These are phyloP conservation scores for Candida mesenterica DNA, from an alignment of 1,139 yeast genomes.

Conservation along the genomic window DNA sequence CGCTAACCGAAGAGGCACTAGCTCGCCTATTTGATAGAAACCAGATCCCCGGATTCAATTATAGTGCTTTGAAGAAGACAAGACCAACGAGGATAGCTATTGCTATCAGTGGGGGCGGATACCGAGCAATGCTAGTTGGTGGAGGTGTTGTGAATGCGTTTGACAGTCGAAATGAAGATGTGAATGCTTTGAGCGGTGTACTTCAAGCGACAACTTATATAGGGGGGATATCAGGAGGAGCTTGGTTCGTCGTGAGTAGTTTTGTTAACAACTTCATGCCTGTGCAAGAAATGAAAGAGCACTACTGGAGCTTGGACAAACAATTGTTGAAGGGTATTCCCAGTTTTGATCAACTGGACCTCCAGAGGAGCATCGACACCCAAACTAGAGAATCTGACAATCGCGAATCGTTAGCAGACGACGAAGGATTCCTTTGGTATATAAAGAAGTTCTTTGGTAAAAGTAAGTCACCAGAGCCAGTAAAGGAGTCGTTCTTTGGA, in stretches of 20 bases:
- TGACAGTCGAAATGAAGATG: conserved; percentile 42
- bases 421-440: conserved; percentile 11
- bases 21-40: conserved; percentile 33
- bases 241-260: conserved; percentile 58
- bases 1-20: conserved; percentile 30
- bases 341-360: conserved; percentile 32
- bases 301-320: conserved; percentile 44
- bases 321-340: conserved; percentile 58
- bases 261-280: conserved; percentile 47
- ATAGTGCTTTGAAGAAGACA: conserved; percentile 18
- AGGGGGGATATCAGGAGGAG: conserved; percentile 70
- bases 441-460: conserved; percentile 14
- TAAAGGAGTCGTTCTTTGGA: conserved; percentile 1
- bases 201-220: conserved; percentile 55
- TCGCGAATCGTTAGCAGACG: not conserved
- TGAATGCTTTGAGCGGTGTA: conserved; percentile 45
- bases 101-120: conserved; percentile 75
- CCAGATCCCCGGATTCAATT: conserved; percentile 38
- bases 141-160: conserved; percentile 60
- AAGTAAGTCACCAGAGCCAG: conserved; percentile 5
- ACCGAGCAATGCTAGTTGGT: conserved; percentile 64
- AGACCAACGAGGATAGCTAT: conserved; percentile 46
- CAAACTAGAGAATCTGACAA: conserved; percentile 1
- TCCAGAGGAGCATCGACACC: conserved; percentile 6
- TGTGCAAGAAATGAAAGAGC: conserved; percentile 30